These are phyloP conservation scores for Podospora pseudopauciseta DNA, from an alignment of 495 filamentous ascomycete genomes.

Conservation along the genomic window DNA sequence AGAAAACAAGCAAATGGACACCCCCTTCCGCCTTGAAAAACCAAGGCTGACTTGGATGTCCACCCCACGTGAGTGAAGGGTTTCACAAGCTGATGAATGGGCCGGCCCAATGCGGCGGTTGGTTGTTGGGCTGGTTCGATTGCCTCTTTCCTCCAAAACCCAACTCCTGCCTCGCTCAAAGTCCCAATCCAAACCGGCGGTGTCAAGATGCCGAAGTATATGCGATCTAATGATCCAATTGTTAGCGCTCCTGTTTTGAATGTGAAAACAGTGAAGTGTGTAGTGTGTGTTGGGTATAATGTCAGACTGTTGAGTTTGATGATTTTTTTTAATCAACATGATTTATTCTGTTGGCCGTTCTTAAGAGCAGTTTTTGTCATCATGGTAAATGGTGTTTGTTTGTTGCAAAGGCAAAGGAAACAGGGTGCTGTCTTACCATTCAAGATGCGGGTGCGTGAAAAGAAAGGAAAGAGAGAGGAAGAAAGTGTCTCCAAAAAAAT, in stretches of 20 bases:
- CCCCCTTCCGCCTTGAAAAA: background rate
- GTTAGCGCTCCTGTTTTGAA: conserved; percentile 22
- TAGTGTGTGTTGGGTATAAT: conserved; percentile 11
- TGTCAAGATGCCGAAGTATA: background rate
- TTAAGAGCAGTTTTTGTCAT: conserved; percentile 53
- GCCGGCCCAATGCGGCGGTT: background rate
- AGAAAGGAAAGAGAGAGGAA: background rate
- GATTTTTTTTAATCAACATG: conserved; percentile 50
- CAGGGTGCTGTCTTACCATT: background rate
- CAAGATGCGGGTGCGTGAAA: background rate
- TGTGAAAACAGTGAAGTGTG: conserved; percentile 3
- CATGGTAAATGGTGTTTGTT: conserved; percentile 26
- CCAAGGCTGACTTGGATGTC: background rate
- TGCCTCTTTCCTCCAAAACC: background rate
- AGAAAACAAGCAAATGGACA: background rate
- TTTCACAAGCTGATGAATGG: background rate
- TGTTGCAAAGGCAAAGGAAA: background rate
- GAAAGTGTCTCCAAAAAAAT: background rate
- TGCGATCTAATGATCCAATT: conserved; percentile 17
- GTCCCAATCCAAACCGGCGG: background rate
- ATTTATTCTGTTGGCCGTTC: conserved; percentile 56
- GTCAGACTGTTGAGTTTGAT: conserved; percentile 65
- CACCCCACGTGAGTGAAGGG: background rate
- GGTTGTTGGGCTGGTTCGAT: background rate
- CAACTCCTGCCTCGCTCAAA: background rate